These are phyloP conservation scores for Penicillium crystallinum DNA, from an alignment of 495 filamentous ascomycete species.

Conservation along the genomic window DNA sequence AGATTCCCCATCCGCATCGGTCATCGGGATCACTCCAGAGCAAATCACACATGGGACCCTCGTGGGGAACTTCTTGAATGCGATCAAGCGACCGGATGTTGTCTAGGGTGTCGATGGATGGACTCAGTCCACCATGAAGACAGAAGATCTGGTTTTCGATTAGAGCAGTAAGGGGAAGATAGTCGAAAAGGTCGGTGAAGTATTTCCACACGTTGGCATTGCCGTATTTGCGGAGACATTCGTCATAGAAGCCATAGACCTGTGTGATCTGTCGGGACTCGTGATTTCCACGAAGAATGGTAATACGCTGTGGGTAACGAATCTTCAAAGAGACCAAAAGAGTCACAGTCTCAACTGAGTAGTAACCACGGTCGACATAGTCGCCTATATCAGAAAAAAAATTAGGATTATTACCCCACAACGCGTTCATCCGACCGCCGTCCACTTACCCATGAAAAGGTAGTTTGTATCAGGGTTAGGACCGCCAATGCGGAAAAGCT, in stretches of 20 bases:
- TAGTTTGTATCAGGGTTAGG: constrained; percentile 93
- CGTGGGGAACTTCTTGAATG: constrained; percentile 97
- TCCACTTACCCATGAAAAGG: constrained; percentile 78
- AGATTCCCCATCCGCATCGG: constrained; percentile 97
- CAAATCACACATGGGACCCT: constrained; percentile 97
- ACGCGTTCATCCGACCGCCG: constrained; percentile 14
- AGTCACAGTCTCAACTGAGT: constrained; percentile 93
- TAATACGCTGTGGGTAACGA: constrained; percentile 92
- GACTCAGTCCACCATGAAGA: constrained; percentile 91
- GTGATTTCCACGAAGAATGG: constrained; percentile 94
- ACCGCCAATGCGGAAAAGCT: constrained; percentile 88
- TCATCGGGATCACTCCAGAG: constrained; percentile 98
- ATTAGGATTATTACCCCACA: background rate
- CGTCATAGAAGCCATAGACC: constrained; percentile 97
- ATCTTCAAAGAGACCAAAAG: constrained; percentile 94
- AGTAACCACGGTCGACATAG: constrained; percentile 95
- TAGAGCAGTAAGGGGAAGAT: constrained; percentile 92
- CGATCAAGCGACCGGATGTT: constrained; percentile 94
- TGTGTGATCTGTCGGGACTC: constrained; percentile 97
- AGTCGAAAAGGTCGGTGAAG: constrained; percentile 99
- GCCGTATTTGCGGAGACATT: constrained; percentile 95
- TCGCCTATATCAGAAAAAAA: constrained; percentile 56
- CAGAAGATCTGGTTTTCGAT: constrained; percentile 99
- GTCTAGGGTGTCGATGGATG: constrained; percentile 95
- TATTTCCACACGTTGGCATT: constrained; percentile 99